These are phyloP conservation scores for Colletotrichum theobromicola DNA, from an alignment of 2,329 filamentous ascomycete species.

Conservation along the genomic window DNA sequence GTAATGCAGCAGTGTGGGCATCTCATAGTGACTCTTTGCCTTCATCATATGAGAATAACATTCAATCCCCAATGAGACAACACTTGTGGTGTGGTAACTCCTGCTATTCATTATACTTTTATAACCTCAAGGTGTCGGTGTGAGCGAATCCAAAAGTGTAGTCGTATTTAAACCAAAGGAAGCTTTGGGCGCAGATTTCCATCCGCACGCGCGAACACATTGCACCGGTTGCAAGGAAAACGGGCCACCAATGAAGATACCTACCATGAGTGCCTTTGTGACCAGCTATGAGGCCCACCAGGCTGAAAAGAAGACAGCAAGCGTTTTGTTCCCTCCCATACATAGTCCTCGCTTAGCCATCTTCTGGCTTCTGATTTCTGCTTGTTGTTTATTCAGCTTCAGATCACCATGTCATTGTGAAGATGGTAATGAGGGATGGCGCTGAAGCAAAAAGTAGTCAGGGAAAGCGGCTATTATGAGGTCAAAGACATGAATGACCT, in stretches of 20 bases:
- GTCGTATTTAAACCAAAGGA: not conserved
- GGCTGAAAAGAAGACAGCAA: not conserved
- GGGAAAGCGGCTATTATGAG: fast-evolving
- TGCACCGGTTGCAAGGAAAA: not conserved
- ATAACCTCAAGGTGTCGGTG: fast-evolving
- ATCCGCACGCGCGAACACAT: not conserved
- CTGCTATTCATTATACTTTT: not conserved
- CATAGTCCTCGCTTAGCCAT: fast-evolving
- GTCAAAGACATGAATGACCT: fast-evolving
- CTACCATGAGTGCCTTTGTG: too few species aligned
- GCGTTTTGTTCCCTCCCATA: fast-evolving
- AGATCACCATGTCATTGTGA: not conserved
- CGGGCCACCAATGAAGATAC: too few species aligned
- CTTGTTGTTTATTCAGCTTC: not conserved
- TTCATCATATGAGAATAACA: too few species aligned
- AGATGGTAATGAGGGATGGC: not conserved
- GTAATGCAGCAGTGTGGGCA: too few species aligned
- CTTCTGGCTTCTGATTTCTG: fast-evolving
- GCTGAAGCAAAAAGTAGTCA: fast-evolving
- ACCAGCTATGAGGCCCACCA: too few species aligned
- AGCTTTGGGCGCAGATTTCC: not conserved
- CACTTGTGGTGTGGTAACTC: not conserved
- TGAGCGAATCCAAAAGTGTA: not conserved
- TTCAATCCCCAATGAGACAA: too few species aligned
- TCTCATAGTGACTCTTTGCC: too few species aligned